Percentiles rank a stretch among this genome's conserved stretches.
phyloP scores from a whole-genome alignment of 129 eudicot species.

The Tanacetum coccineum region DNA sequence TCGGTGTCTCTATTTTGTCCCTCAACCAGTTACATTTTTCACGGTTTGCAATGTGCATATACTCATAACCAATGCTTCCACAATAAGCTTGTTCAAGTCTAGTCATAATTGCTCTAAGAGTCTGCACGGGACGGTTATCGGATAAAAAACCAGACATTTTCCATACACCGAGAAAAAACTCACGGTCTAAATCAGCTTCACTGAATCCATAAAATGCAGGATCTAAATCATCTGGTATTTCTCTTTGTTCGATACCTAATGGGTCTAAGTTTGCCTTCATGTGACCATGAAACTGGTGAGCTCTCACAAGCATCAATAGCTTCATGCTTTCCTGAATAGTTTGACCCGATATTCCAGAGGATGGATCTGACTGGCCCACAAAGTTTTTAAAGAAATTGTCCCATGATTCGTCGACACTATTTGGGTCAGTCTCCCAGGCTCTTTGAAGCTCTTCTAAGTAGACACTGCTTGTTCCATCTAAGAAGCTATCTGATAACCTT shows the following conservation, averaged over 20 bases:
- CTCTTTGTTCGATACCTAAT: constrained; percentile 59
- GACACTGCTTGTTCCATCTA: constrained; percentile 96
- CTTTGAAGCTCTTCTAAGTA: constrained; percentile 94
- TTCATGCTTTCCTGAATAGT: constrained; percentile 97
- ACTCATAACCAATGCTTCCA: constrained; percentile 89
- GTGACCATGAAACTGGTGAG: constrained; percentile 95
- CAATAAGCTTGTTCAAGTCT: constrained; percentile 98
- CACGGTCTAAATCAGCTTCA: constrained; percentile 82
- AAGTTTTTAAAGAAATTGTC: constrained; percentile 88
- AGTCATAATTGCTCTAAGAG: constrained; percentile 68
- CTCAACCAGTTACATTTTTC: constrained; percentile 90
- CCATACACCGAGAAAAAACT: constrained; percentile 94
- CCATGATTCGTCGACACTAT: constrained; percentile 95
- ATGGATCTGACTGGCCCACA: constrained; percentile 70
- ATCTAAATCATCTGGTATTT: constrained; percentile 67
- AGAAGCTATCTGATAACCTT: constrained; percentile 76
- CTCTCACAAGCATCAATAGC: constrained; percentile 77
- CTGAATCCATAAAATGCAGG: constrained; percentile 70
- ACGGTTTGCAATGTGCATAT: constrained; percentile 90
- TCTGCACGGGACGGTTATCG: constrained; percentile 96
- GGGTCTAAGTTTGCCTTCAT: constrained; percentile 91
- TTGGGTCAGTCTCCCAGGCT: constrained; percentile 94
- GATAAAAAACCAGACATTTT: constrained; percentile 86
- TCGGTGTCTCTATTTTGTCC: constrained; percentile 87
- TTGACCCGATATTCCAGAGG: constrained; percentile 90